Evolutionary conservation across 352 stramenopile genomes (phyloP), one percentile per base, ranked within the genome.

Genomic region (Globisporangium uncinulatum): DNA sequence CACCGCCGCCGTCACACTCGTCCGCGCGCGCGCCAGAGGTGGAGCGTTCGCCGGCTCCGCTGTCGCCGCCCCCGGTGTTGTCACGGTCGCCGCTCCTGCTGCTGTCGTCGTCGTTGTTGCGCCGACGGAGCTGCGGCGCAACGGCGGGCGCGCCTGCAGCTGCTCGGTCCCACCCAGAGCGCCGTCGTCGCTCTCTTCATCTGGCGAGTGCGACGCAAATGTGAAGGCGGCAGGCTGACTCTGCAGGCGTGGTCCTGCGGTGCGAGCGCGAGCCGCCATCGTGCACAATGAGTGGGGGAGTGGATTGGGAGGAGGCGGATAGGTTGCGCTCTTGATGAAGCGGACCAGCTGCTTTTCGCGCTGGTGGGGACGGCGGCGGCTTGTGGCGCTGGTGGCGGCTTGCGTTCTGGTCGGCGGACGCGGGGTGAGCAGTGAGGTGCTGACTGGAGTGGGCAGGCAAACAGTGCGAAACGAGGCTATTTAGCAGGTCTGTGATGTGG

Each of bases 1-100:
- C 59, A 56, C 43, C 51, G 57, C 49, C 14, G 46, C 43, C 14
- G 57, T 24, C 2, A 61, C 48, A 17, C 37, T 43, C 17, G 53
- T 66, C 39, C 57, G 60, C 31, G 59, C 53, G 21, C 53, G 54
- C 21, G 17, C 59, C 13, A 43, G 29, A 37, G 48, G 21, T 5
- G 58, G 58, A 11, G 58, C 54, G 9, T 29, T 29, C 6, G 34
- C 34, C 34, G 34, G 34, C 34, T 8, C 34, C 34, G 10, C 34
- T 39, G 34, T 13, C 34, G 10, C 2, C 10, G 34, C 34, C 34
- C 24, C n/a, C 4, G 56, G 39, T 6, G 19, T 21, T 1, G 56
- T 8, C 6, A 31, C 9, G 13, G 21, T 37, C 13, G 58, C 45
- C 41, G 31, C 49, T 45, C 29, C 39, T 17, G 14, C 15, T 52